Conservation (phyloP, 106 monocot species). For the Narthecium ossifragum region DNA sequence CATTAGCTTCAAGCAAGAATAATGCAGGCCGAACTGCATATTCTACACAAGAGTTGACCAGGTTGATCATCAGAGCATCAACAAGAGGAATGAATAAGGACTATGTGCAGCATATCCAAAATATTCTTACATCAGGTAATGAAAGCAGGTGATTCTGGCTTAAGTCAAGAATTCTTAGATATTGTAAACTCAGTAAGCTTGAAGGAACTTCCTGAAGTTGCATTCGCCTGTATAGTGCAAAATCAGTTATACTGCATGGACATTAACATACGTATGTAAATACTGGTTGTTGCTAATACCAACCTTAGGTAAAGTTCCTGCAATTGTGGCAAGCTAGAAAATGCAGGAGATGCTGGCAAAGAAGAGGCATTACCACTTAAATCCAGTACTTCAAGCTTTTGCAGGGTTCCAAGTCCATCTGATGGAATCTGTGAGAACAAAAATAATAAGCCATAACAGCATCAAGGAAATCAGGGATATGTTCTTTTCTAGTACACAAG, state of each 20-base stretch:
- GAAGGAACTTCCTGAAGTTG: conserved; percentile 52
- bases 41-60: too few relatives aligned
- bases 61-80: too few relatives aligned
- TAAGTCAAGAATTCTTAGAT: conserved; percentile 66
- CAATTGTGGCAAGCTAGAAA: conserved; percentile 47
- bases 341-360: conserved; percentile 46
- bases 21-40: too few relatives aligned
- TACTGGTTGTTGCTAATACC: not conserved
- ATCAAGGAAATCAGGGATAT: too few relatives aligned
- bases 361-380: conserved; percentile 69
- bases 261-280: not conserved
- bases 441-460: not conserved
- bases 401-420: conserved; percentile 43
- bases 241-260: too few relatives aligned
- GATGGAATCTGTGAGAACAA: conserved; percentile 61
- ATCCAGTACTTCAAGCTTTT: conserved; percentile 81
- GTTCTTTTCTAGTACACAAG: too few relatives aligned
- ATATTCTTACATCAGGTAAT: conserved; percentile 56
- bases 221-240: conserved; percentile 54
- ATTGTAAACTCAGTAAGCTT: conserved; percentile 37
- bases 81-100: not conserved
- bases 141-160: conserved; percentile 70
- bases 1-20: too few relatives aligned
- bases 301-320: conserved; percentile 92
- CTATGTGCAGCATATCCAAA: not conserved